These are phyloP conservation scores for Yamadazyma akitaensis DNA, from an alignment of 805 yeast species.

Conservation along the genomic window DNA sequence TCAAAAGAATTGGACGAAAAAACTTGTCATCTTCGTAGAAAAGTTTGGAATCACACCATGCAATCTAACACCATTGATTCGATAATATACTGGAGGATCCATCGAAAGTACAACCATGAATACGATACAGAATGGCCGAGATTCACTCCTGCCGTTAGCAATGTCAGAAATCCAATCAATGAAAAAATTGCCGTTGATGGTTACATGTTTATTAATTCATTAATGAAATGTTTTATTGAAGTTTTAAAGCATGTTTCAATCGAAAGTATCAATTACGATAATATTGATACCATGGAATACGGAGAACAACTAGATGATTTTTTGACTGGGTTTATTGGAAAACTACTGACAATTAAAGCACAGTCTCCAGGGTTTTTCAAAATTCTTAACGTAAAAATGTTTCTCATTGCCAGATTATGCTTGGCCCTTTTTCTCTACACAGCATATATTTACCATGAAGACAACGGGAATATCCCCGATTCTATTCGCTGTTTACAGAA, in stretches of 20 bases:
- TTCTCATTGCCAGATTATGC: neutral
- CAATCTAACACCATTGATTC: slow-evolving; percentile 5
- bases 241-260: slow-evolving; percentile 2
- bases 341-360: neutral
- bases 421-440: slow-evolving; percentile 1
- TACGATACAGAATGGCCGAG: slow-evolving; percentile 10
- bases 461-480: neutral
- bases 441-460: slow-evolving; percentile 5
- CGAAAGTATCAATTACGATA: neutral
- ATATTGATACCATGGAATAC: neutral
- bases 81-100: neutral
- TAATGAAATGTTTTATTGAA: neutral
- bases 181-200: slow-evolving; percentile 10
- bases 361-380: slow-evolving; percentile 2
- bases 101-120: slow-evolving; percentile 5
- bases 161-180: slow-evolving; percentile 6
- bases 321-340: neutral
- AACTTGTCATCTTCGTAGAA: slow-evolving; percentile 48
- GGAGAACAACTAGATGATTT: neutral
- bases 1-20: slow-evolving; percentile 19
- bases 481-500: slow-evolving; percentile 1
- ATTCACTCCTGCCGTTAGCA: slow-evolving; percentile 2
- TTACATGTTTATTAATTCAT: neutral
- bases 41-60: slow-evolving; percentile 43
- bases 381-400: slow-evolving; percentile 1